A percentile compares a stretch with the other conserved stretches of the same genome.
These are phyloP conservation scores for Neofusicoccum umdonicola DNA, from an alignment of 2,329 filamentous ascomycete species.

Conservation along the genomic window DNA sequence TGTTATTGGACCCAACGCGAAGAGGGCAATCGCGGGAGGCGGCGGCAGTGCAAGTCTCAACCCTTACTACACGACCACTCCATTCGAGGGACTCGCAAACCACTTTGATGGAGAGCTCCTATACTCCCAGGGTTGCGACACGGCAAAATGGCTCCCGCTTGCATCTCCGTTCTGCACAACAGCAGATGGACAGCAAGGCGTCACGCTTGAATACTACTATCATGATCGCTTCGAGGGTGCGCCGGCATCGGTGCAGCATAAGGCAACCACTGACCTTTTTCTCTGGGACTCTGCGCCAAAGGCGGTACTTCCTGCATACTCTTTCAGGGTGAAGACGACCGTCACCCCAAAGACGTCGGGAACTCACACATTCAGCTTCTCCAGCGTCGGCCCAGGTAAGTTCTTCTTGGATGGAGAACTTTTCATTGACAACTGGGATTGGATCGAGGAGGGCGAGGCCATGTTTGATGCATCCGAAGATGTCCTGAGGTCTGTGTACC, in stretches of 20 bases:
- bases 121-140: slow-evolving; percentile 63
- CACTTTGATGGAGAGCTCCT: slow-evolving; percentile 43
- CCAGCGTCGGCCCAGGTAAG: slow-evolving; percentile 63
- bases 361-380: slow-evolving; percentile 65
- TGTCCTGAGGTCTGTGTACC: slow-evolving; percentile 59
- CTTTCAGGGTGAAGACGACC: slow-evolving; percentile 60
- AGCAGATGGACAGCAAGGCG: slow-evolving; percentile 57
- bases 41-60: slow-evolving; percentile 68
- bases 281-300: slow-evolving; percentile 68
- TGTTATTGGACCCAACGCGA: slow-evolving; percentile 66
- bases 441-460: slow-evolving; percentile 66
- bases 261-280: slow-evolving; percentile 65
- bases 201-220: slow-evolving; percentile 63
- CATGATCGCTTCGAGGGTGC: slow-evolving; percentile 62
- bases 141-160: slow-evolving; percentile 64
- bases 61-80: slow-evolving; percentile 66
- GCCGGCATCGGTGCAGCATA: slow-evolving; percentile 57
- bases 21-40: slow-evolving; percentile 65
- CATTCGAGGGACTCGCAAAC: slow-evolving; percentile 48
- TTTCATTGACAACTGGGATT: slow-evolving; percentile 65
- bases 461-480: slow-evolving; percentile 70
- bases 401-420: slow-evolving; percentile 60
- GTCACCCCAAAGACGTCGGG: slow-evolving; percentile 60
- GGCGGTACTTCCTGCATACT: slow-evolving; percentile 62
- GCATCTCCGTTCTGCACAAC: slow-evolving; percentile 60